phyloP scores from a whole-genome alignment of 148 eudicot genomes.

The Linanthus parryae region DNA sequence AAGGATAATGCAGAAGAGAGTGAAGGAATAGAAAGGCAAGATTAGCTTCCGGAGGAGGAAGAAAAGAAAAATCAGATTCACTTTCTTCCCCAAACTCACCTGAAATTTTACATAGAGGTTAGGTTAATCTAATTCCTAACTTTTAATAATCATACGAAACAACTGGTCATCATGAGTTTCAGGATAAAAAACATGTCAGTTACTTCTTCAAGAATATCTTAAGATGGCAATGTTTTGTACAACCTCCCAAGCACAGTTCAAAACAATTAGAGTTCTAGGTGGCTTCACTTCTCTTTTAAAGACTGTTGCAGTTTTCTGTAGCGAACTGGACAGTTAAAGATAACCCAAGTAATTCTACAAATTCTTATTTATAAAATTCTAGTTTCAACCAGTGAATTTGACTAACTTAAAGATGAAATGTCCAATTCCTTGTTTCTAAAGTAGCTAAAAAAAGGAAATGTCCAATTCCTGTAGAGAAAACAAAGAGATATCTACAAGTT shows the following conservation, averaged over 20 bases:
- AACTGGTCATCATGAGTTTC: background rate
- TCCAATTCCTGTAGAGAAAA: too few species aligned
- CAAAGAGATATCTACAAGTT: too few species aligned
- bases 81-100: slow-evolving; percentile 77
- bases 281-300: too few species aligned
- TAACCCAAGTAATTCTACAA: too few species aligned
- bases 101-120: slow-evolving; percentile 29
- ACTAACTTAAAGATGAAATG: too few species aligned
- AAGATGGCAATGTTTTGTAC: background rate
- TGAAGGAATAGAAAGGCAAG: slow-evolving; percentile 90
- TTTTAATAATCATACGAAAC: background rate
- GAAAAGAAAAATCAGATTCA: slow-evolving; percentile 71
- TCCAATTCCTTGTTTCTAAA: too few species aligned
- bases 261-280: background rate
- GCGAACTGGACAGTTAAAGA: too few species aligned
- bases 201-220: slow-evolving; percentile 1
- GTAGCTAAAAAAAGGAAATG: too few species aligned
- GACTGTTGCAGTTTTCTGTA: too few species aligned
- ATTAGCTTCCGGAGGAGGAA: slow-evolving; percentile 86
- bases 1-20: slow-evolving; percentile 88
- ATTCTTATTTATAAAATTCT: too few species aligned
- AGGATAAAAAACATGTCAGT: background rate
- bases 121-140: background rate
- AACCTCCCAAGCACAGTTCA: background rate
- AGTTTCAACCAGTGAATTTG: too few species aligned